These are phyloP conservation scores for Penicillium rolfsii DNA, from an alignment of 2,329 filamentous ascomycete species.

Conservation along the genomic window DNA sequence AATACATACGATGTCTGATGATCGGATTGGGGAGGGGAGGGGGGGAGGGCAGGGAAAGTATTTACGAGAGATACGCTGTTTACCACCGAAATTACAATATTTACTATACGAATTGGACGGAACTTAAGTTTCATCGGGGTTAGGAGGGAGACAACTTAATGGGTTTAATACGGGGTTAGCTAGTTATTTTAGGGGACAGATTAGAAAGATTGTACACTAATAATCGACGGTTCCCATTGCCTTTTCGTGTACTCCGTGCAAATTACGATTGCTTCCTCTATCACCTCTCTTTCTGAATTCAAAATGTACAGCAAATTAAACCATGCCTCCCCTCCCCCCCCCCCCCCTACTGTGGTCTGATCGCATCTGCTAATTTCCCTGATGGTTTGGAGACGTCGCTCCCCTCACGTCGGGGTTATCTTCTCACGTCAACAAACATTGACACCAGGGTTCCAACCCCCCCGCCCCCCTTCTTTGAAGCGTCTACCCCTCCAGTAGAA, in stretches of 20 bases:
- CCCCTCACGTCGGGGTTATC: slow-evolving; percentile 14
- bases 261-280: neutral
- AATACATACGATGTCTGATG: slow-evolving; percentile 25
- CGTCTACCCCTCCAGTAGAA: neutral
- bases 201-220: neutral
- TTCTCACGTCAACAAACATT: neutral
- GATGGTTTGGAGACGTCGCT: slow-evolving; percentile 8
- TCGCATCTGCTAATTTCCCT: slow-evolving; percentile 15
- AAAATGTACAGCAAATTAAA: no score
- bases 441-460: neutral
- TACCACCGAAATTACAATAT: slow-evolving; percentile 9
- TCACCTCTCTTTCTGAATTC: neutral
- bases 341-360: slow-evolving; percentile 6
- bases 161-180: neutral
- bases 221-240: neutral
- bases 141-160: neutral
- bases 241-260: no score
- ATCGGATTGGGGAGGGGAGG: slow-evolving; percentile 1
- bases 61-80: neutral
- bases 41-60: neutral
- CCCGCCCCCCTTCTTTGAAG: neutral
- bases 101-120: slow-evolving; percentile 7
- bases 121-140: slow-evolving; percentile 7
- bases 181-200: neutral
- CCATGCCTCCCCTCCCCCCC: no score